phyloP scores from a whole-genome alignment of 2,329 filamentous ascomycete genomes.

The Monosporascus ibericus region DNA sequence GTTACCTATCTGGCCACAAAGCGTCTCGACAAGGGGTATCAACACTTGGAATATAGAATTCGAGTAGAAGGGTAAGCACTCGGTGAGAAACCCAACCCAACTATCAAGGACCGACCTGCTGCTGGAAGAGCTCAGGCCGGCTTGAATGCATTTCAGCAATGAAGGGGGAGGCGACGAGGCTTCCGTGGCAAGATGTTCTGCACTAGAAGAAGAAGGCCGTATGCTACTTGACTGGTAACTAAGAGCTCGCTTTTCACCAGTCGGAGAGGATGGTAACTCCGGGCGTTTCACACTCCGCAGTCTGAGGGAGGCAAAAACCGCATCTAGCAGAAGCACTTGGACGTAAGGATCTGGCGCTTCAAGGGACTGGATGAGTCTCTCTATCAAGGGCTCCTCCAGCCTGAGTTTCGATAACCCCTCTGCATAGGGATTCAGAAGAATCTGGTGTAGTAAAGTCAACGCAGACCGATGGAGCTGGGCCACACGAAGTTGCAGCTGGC shows the following conservation, averaged over 20 bases:
- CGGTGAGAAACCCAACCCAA: conserved; percentile 81
- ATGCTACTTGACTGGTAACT: conserved; percentile 36
- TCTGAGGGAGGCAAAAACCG: conserved; percentile 68
- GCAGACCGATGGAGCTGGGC: conserved; percentile 66
- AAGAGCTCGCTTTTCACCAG: conserved; percentile 39
- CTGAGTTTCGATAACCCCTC: conserved; percentile 54
- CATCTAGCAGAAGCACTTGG: conserved; percentile 72
- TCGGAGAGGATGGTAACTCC: conserved; percentile 38
- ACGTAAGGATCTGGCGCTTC: conserved; percentile 60
- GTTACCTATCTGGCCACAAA: conserved; percentile 70
- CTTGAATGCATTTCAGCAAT: conserved; percentile 78
- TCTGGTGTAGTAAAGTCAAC: conserved; percentile 63
- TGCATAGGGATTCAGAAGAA: conserved; percentile 59
- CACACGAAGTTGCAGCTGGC: conserved; percentile 40
- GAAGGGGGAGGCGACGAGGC: conserved; percentile 55
- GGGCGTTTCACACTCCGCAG: conserved; percentile 43
- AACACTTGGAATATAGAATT: conserved; percentile 84
- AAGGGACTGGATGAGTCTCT: conserved; percentile 57
- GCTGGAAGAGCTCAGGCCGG: conserved; percentile 67
- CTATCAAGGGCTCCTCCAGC: conserved; percentile 65
- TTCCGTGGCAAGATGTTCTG: conserved; percentile 17
- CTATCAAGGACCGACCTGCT: conserved; percentile 79
- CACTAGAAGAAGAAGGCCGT: conserved; percentile 31
- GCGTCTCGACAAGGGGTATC: conserved; percentile 82
- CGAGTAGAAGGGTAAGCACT: conserved; percentile 78